Evolutionary conservation across 495 filamentous ascomycete species (phyloP), one percentile per base, ranked within the genome.

Genomic region (Pyrenopolyporus hunteri): DNA sequence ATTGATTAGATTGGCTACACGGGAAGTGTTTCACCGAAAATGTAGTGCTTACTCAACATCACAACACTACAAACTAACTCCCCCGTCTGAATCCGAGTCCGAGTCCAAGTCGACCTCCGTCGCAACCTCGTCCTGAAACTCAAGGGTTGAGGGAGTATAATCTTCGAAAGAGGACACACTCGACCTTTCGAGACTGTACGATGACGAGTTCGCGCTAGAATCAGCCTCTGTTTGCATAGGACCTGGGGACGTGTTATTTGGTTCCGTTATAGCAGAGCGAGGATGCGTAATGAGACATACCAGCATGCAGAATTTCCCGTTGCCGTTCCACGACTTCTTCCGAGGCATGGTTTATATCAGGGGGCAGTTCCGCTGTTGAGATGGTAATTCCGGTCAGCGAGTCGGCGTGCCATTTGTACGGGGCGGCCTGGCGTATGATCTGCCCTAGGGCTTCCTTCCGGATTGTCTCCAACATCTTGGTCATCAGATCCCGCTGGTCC

Each of bases 361-460:
- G 19, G 2, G 40, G 20, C n/a, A 13, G 29, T 29, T n/a, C 39
- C 19, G 11, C 17, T 0, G 40, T 37, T 22, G 32, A 39, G 6
- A 37, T 25, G 16, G 63, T 67, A 33, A 67, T 57, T 2, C 47
- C 56, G 0, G 46, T 68, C 11, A 19, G 29, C 22, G 56, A 64
- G 28, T 64, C 64, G 28, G 64, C 29, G 50, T 57, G 60, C 60
- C 55, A 57, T 11, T 16, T 22, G 1, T 22, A 14, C 3, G 55
- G 54, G 11, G 25, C 26, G 5, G 32, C 31, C 26, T 64, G 47
- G 9, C 20, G 39, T 22, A 16, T 10, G 17, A 67, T 63, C 58
- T 67, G 63, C 3, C 45, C 36, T 11, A 67, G n/a, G 10, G 58
- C 58, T 8, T 67, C 53, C 2, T 55, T 32, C 32, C 63, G 49